Percentiles rank a stretch among this genome's conserved stretches.
Conservation (phyloP, 306 rosid genomes). For the Benincasa hispida region DNA sequence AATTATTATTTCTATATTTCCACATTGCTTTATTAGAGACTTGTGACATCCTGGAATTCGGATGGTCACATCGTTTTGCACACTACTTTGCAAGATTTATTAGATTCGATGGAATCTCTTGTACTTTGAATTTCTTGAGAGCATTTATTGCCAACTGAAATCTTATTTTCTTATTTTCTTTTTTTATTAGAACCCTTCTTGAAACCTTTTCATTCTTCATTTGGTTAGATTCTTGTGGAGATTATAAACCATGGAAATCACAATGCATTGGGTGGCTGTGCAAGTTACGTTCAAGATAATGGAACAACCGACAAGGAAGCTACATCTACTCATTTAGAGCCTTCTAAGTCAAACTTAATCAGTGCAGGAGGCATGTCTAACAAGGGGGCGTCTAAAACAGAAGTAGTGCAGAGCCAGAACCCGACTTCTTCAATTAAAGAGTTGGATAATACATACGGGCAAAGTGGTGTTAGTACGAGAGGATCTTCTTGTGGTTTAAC, state of each 20-base stretch:
- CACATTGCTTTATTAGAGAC: neutral
- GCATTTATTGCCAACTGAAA: constrained; percentile 1
- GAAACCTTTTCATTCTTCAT: constrained; percentile 11
- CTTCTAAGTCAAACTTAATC: constrained; percentile 63
- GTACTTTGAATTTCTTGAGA: neutral
- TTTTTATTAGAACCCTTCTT: neutral
- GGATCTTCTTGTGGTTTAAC: constrained; percentile 86
- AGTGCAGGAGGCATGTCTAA: constrained; percentile 76
- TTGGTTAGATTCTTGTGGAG: constrained; percentile 85
- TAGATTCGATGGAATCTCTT: constrained; percentile 3
- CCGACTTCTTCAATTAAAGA: constrained; percentile 51
- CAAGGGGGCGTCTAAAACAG: constrained; percentile 61
- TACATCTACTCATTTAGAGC: constrained; percentile 59
- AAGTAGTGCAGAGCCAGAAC: constrained; percentile 47
- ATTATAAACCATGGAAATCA: constrained; percentile 50
- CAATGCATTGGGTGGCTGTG: constrained; percentile 21
- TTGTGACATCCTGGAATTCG: neutral
- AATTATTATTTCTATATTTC: neutral
- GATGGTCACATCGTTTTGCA: neutral
- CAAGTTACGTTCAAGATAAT: constrained; percentile 53
- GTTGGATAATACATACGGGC: constrained; percentile 42
- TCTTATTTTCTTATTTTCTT: neutral
- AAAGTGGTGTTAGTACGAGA: constrained; percentile 72
- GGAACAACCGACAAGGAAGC: constrained; percentile 68
- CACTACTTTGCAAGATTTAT: neutral